phyloP scores from a whole-genome alignment of 345 rosid species.

The Eucalyptus polyanthemos region DNA sequence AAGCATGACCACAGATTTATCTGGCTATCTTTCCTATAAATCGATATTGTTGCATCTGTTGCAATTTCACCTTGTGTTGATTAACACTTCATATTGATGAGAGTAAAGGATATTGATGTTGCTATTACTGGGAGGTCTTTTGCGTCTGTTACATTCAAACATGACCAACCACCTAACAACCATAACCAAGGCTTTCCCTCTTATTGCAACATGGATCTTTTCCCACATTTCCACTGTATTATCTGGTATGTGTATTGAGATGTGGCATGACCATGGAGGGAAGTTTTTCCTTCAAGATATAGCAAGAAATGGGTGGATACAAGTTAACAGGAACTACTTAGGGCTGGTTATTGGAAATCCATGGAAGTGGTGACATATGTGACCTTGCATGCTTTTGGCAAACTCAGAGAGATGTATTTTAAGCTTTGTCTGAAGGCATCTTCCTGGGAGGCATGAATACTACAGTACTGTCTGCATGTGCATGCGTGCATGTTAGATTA shows the following conservation, averaged over 20 bases:
- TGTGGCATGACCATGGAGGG: neutral
- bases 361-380: neutral
- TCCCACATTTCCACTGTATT: neutral
- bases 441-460: neutral
- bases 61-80: neutral
- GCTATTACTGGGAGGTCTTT: neutral
- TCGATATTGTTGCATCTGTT: neutral
- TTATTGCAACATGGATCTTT: neutral
- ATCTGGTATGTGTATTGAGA: neutral
- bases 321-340: neutral
- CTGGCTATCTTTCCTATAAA: neutral
- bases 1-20: neutral
- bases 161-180: neutral
- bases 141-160: neutral
- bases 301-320: neutral
- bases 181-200: neutral
- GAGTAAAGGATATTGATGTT: neutral
- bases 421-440: neutral
- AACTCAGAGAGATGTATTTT: neutral
- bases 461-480: neutral
- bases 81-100: neutral
- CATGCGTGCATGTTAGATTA: neutral
- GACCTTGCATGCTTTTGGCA: neutral
- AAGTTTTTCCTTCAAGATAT: neutral
- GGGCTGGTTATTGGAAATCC: neutral